Percentiles rank a stretch among this genome's conserved stretches.
phyloP scores from a whole-genome alignment of 1,139 yeast species.

The Diutina siamensis region DNA sequence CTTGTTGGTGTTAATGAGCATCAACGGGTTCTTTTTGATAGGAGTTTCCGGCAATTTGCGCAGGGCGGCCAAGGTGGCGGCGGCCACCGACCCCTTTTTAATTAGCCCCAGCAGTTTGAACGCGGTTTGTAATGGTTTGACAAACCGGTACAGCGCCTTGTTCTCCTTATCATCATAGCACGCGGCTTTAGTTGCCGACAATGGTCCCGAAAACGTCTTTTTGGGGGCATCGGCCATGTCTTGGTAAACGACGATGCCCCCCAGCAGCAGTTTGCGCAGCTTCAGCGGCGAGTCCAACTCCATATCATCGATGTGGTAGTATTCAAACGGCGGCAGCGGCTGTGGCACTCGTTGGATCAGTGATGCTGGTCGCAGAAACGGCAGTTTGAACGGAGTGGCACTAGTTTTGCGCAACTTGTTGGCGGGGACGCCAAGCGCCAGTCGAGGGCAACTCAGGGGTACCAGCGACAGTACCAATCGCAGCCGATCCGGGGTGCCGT shows the following conservation, averaged over 20 bases:
- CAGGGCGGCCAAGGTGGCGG: background rate
- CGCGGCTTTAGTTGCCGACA: background rate
- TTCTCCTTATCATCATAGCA: conserved; percentile 25
- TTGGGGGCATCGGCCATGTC: conserved; percentile 1
- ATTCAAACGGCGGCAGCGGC: conserved; percentile 12
- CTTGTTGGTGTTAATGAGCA: conserved; percentile 17
- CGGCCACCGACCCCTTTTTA: conserved; percentile 35
- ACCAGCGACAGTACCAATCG: conserved; percentile 2
- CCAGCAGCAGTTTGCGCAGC: background rate
- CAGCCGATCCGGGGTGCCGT: conserved; percentile 1
- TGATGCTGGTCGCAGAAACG: background rate
- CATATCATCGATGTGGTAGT: conserved; percentile 14
- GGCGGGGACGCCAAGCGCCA: background rate
- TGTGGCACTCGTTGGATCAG: background rate
- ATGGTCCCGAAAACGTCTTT: background rate
- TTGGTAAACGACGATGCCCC: conserved; percentile 4
- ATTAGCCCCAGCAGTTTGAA: conserved; percentile 66
- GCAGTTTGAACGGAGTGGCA: conserved; percentile 5
- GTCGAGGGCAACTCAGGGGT: conserved; percentile 3
- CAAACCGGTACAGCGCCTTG: conserved; percentile 39
- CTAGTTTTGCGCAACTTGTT: conserved; percentile 5
- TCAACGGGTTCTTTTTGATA: conserved; percentile 50
- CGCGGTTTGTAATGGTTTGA: conserved; percentile 78
- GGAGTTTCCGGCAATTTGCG: conserved; percentile 65
- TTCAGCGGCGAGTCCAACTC: conserved; percentile 13